Percentiles rank a stretch among this genome's conserved stretches.
phyloP scores from a whole-genome alignment of 345 rosid genomes.

The Clausena lansium region DNA sequence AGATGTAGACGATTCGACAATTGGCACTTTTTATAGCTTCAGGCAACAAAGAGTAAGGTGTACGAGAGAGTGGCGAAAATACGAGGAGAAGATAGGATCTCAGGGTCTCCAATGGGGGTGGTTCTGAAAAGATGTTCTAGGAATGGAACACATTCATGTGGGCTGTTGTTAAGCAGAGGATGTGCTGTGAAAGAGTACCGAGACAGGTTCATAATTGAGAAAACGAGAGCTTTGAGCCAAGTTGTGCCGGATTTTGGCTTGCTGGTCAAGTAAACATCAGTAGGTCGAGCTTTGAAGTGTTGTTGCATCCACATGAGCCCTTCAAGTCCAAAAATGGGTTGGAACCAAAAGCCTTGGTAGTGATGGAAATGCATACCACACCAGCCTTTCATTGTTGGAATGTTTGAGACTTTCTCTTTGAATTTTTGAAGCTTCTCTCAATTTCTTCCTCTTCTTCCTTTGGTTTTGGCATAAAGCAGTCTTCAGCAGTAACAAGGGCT shows the following conservation, averaged over 20 bases:
- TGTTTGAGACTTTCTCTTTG: not conserved
- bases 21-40: not conserved
- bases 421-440: not conserved
- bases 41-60: slow-evolving; percentile 12
- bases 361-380: not conserved
- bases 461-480: not conserved
- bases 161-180: not conserved
- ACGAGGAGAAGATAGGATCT: not conserved
- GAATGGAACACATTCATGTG: not conserved
- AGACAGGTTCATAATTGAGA: not conserved
- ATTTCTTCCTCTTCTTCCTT: not conserved
- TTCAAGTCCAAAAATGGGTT: not conserved
- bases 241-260: not conserved
- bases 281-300: not conserved
- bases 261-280: not conserved
- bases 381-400: not conserved
- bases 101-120: not conserved
- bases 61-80: not conserved
- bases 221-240: not conserved
- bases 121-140: not conserved
- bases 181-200: not conserved
- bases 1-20: not conserved
- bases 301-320: not conserved
- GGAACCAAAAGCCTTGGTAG: not conserved
- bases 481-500: not conserved